A percentile compares a stretch with the other conserved stretches of the same genome.
phyloP scores from a whole-genome alignment of 176 grass and related monocot genomes.

The Paspalum notatum region DNA sequence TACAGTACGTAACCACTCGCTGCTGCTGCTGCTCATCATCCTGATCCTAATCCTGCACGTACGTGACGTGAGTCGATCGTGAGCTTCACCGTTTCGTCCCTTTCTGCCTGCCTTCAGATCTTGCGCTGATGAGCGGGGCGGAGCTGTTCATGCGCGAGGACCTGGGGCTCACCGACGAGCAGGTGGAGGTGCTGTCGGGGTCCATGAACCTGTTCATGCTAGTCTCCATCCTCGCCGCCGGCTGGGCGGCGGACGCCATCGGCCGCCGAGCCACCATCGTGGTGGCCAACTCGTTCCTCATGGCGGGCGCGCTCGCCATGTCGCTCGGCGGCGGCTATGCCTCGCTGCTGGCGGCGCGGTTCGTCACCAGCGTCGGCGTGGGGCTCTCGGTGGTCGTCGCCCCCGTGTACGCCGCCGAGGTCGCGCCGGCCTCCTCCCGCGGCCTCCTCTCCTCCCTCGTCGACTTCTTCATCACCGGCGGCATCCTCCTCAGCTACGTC shows the following conservation, averaged over 20 bases:
- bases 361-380: background rate
- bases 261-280: background rate
- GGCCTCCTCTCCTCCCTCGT: background rate
- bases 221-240: conserved; percentile 39
- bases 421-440: background rate
- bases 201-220: conserved; percentile 55
- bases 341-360: background rate
- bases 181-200: conserved; percentile 50
- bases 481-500: conserved; percentile 5
- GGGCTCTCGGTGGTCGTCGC: background rate
- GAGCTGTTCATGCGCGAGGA: conserved; percentile 65
- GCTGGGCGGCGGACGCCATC: conserved; percentile 41
- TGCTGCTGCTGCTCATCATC: background rate
- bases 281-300: background rate
- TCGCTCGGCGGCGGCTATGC: background rate
- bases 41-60: background rate
- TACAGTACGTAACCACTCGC: conserved; percentile 24
- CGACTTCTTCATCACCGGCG: background rate
- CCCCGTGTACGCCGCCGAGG: background rate
- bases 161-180: conserved; percentile 28
- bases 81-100: no score
- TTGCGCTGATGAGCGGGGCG: conserved; percentile 61
- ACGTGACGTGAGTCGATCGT: no score
- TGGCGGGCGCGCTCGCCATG: background rate
- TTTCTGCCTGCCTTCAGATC: conserved; percentile 7